Evolutionary conservation across 495 filamentous ascomycete genomes (phyloP).

Genomic region (Barbatosphaeria neglecta): DNA sequence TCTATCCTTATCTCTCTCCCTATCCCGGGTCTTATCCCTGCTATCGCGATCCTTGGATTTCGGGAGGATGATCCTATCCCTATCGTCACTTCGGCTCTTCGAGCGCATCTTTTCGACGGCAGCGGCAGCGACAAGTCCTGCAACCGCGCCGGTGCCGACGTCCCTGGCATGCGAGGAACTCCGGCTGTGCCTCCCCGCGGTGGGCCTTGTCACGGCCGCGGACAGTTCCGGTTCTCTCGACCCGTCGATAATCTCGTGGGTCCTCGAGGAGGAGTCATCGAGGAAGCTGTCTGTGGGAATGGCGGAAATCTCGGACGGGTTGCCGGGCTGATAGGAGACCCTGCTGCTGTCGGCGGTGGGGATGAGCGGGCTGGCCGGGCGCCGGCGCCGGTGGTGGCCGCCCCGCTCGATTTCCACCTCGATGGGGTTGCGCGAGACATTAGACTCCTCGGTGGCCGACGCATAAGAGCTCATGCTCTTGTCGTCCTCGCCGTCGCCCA

Average conservation of each 20-base stretch:
- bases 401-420: conserved; percentile 68
- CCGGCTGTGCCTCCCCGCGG: conserved; percentile 23
- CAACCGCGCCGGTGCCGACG: conserved; percentile 19
- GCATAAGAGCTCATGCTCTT: conserved; percentile 46
- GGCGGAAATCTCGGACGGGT: conserved; percentile 72
- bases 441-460: conserved; percentile 68
- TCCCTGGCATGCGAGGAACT: conserved; percentile 26
- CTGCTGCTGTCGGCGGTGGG: conserved; percentile 44
- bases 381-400: conserved; percentile 27
- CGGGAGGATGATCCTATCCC: conserved; percentile 19
- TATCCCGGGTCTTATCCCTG: too few species aligned
- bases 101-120: conserved; percentile 37
- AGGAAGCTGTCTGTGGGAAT: conserved; percentile 88
- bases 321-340: conserved; percentile 45
- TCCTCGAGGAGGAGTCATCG: conserved; percentile 43
- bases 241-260: not conserved
- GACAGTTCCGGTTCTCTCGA: not conserved
- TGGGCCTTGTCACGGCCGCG: conserved; percentile 3
- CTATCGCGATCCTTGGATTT: conserved; percentile 11
- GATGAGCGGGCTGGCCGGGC: conserved; percentile 44
- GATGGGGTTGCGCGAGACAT: conserved; percentile 57
- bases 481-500: conserved; percentile 38
- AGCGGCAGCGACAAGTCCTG: conserved; percentile 25
- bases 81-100: conserved; percentile 27
- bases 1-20: too few species aligned